Conservation (phyloP, 371 early-diverging fungal genomes). For the Umbelopsis sp. region DNA sequence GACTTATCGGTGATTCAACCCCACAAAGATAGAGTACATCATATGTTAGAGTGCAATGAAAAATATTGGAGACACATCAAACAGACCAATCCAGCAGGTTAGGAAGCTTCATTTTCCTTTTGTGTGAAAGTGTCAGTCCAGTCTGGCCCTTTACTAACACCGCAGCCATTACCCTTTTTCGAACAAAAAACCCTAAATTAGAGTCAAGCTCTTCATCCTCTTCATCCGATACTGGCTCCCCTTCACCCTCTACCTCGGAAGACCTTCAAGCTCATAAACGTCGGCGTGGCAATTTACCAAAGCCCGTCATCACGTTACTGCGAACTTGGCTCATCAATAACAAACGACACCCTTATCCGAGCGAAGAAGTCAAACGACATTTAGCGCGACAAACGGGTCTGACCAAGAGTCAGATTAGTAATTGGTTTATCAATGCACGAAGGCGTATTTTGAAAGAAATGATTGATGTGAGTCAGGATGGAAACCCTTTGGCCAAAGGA, state of each 20-base stretch:
- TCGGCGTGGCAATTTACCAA: constrained; percentile 57
- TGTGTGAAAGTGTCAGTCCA: neutral
- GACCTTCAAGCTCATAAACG: constrained; percentile 21
- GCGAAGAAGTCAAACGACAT: constrained; percentile 67
- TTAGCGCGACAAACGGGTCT: constrained; percentile 61
- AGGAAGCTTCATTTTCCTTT: neutral
- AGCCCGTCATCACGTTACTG: constrained; percentile 55
- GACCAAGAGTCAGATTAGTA: constrained; percentile 72
- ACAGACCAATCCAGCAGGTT: constrained; percentile 14
- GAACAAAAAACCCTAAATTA: neutral
- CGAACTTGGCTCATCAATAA: constrained; percentile 72
- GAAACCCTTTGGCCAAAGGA: constrained; percentile 25
- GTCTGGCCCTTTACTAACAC: neutral
- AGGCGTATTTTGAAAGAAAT: constrained; percentile 55
- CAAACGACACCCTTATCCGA: constrained; percentile 74
- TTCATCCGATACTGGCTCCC: neutral
- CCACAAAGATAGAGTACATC: constrained; percentile 8
- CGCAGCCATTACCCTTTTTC: neutral
- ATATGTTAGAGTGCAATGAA: constrained; percentile 14
- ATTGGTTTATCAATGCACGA: constrained; percentile 85
- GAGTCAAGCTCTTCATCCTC: constrained; percentile 12
- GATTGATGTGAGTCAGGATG: constrained; percentile 18
- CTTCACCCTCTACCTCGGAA: constrained; percentile 18
- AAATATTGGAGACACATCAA: constrained; percentile 4
- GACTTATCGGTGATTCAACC: neutral